phyloP scores from a whole-genome alignment of 495 filamentous ascomycete genomes.

The Halenospora varia region DNA sequence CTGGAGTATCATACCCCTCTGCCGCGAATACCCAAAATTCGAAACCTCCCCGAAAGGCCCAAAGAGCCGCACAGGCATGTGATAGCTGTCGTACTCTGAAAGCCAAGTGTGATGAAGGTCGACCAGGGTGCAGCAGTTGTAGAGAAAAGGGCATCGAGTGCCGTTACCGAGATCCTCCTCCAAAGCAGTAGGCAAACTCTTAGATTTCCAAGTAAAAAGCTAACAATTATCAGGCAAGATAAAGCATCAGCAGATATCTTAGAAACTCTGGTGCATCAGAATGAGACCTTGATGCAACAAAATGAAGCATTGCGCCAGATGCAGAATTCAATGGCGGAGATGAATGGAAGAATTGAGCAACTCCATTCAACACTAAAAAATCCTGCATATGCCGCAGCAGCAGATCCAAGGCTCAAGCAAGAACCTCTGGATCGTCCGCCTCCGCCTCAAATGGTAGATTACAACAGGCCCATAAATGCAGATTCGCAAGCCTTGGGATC shows the following conservation, averaged over 20 bases:
- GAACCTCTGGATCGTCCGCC: background rate
- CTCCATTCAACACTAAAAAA: too few relatives aligned
- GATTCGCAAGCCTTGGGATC: conserved; percentile 3
- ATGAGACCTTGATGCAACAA: conserved; percentile 3
- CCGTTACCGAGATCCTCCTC: conserved; percentile 61
- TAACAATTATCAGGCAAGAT: conserved; percentile 39
- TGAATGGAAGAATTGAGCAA: too few relatives aligned
- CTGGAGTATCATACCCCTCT: conserved; percentile 15
- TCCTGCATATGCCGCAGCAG: background rate
- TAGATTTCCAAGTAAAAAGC: background rate
- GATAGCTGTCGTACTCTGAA: conserved; percentile 66
- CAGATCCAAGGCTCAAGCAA: background rate
- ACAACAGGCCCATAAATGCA: background rate
- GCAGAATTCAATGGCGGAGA: too few relatives aligned
- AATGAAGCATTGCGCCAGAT: too few relatives aligned
- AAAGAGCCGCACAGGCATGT: conserved; percentile 50
- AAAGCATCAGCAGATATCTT: conserved; percentile 47
- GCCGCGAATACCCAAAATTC: background rate
- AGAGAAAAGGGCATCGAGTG: conserved; percentile 55
- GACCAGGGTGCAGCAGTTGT: conserved; percentile 50
- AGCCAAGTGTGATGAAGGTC: conserved; percentile 67
- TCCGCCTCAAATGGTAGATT: background rate
- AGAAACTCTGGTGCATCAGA: conserved; percentile 28
- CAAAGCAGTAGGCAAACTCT: conserved; percentile 55
- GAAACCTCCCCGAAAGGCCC: conserved; percentile 13